Evolutionary conservation across 257 asterid species (phyloP).

Genomic region (Ophiorrhiza pumila): DNA sequence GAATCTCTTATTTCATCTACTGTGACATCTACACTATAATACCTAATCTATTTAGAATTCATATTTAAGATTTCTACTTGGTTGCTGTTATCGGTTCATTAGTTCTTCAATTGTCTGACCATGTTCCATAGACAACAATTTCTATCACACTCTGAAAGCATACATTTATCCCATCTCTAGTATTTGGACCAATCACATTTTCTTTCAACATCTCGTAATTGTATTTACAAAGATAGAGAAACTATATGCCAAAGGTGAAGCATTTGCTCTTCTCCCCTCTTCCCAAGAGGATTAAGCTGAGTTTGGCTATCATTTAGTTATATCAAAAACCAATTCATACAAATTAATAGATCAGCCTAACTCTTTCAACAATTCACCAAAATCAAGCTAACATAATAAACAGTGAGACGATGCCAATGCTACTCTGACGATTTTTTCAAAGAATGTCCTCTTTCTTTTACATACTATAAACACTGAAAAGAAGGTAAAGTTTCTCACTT

Average conservation of each 20-base stretch:
- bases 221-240: not conserved
- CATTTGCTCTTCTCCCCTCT: not conserved
- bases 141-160: not conserved
- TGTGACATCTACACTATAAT: not conserved
- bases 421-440: not conserved
- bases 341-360: not conserved
- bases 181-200: not conserved
- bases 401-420: not conserved
- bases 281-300: not conserved
- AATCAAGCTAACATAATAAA: not conserved
- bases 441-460: no score
- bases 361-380: no score
- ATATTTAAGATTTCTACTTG: no score
- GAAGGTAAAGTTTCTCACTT: no score
- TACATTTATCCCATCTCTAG: not conserved
- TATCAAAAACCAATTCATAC: not conserved
- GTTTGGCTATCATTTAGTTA: not conserved
- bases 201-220: not conserved
- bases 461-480: no score
- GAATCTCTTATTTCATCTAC: not conserved
- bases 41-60: not conserved
- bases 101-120: not conserved
- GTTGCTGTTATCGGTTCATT: not conserved
- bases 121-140: not conserved
- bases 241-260: not conserved